Conservation (phyloP, 2,329 filamentous ascomycete species). For the Calonectria honghensis region DNA sequence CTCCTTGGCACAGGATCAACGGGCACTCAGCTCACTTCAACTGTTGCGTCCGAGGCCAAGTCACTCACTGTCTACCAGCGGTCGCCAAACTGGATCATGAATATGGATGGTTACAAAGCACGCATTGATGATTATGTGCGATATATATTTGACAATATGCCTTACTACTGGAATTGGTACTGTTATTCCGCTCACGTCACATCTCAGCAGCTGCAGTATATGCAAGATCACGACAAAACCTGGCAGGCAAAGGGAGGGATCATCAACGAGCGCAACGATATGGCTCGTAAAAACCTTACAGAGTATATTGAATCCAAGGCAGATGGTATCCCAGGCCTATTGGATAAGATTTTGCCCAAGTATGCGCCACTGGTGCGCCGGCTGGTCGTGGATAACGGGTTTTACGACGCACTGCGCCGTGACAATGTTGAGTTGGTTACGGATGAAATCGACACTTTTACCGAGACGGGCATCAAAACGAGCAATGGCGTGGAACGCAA, state of each 20-base stretch:
- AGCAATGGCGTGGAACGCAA: conserved; percentile 16
- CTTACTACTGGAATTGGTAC: conserved; percentile 41
- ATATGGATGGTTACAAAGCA: conserved; percentile 26
- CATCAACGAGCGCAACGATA: conserved; percentile 37
- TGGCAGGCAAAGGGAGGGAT: conserved; percentile 37
- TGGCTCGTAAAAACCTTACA: conserved; percentile 25
- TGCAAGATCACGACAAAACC: conserved; percentile 25
- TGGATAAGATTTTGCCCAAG: conserved; percentile 33
- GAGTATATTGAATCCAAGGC: conserved; percentile 34
- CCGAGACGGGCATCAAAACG: conserved; percentile 27
- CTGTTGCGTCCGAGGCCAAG: conserved; percentile 30
- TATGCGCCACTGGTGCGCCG: conserved; percentile 33
- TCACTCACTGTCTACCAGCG: conserved; percentile 35
- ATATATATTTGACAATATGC: conserved; percentile 36
- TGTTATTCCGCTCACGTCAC: conserved; percentile 38
- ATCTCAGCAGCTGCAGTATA: conserved; percentile 33
- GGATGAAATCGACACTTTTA: conserved; percentile 29
- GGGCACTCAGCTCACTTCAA: conserved; percentile 27
- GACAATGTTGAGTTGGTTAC: conserved; percentile 30
- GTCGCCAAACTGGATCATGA: conserved; percentile 40
- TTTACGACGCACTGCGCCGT: conserved; percentile 32
- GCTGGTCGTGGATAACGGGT: conserved; percentile 37
- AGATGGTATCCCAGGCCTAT: conserved; percentile 26
- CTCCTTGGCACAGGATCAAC: conserved; percentile 35
- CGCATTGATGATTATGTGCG: conserved; percentile 21